Percentiles rank a stretch among this genome's conserved stretches.
phyloP scores from a whole-genome alignment of 2,329 filamentous ascomycete genomes.

The Neurospora crassa region DNA sequence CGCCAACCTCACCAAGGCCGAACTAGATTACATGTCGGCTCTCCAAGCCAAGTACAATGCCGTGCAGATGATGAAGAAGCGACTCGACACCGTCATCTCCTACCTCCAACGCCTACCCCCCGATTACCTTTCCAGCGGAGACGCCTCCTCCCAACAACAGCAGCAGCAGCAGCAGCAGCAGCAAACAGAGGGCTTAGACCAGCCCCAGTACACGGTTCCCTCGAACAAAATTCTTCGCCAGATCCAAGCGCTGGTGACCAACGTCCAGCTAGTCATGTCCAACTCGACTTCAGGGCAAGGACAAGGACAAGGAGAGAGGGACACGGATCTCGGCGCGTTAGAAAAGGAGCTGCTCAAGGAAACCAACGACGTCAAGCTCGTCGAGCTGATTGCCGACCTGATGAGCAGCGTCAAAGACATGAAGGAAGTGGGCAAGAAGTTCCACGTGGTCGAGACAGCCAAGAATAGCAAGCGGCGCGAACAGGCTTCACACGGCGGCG shows the following conservation, averaged over 20 bases:
- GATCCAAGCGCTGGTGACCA: slow-evolving; percentile 75
- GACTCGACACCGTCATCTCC: slow-evolving; percentile 60
- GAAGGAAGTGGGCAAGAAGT: slow-evolving; percentile 68
- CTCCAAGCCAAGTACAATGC: slow-evolving; percentile 87
- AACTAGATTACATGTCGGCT: slow-evolving; percentile 51
- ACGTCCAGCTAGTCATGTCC: slow-evolving; percentile 73
- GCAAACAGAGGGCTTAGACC: slow-evolving; percentile 21
- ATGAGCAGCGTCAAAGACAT: slow-evolving; percentile 63
- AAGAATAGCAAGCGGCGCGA: slow-evolving; percentile 18
- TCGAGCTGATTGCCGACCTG: slow-evolving; percentile 65
- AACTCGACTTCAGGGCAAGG: not conserved
- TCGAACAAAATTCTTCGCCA: slow-evolving; percentile 74
- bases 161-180: slow-evolving; percentile 14
- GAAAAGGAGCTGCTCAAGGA: slow-evolving; percentile 64
- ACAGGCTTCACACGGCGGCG: not conserved
- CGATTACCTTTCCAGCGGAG: slow-evolving; percentile 38
- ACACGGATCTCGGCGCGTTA: slow-evolving; percentile 52
- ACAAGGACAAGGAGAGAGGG: not conserved
- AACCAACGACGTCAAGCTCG: slow-evolving; percentile 73
- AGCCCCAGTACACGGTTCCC: slow-evolving; percentile 29
- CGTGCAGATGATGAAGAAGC: slow-evolving; percentile 81
- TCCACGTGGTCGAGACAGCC: slow-evolving; percentile 44
- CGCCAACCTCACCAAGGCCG: slow-evolving; percentile 42
- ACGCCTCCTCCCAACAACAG: slow-evolving; percentile 25
- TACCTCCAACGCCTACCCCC: slow-evolving; percentile 69